Evolutionary conservation across 192 early-diverging fungal species (phyloP), one percentile per base, ranked within the genome.

Genomic region (Endogone sp.): DNA sequence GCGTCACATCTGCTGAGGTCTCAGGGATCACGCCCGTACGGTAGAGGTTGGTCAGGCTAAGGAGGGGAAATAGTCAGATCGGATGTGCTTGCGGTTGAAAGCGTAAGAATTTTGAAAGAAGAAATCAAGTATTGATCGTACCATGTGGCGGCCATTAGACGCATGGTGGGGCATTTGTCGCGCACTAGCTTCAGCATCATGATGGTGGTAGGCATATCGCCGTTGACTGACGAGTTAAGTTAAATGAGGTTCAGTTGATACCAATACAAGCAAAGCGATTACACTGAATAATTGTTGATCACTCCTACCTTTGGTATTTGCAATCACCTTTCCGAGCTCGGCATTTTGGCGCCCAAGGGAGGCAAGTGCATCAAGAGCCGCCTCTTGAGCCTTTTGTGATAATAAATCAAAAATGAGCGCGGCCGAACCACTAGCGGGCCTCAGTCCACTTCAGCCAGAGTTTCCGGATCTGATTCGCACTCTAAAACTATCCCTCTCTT

Each of bases 291-390:
- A 10, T 21, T 26, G 26, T 10, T 59, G 61, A 27, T 71, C 62
- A 3, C 62, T 11, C 65, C 49, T 83, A 84, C 81, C 65, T 72
- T 79, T 79, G 37, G 74, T 79, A 22, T 80, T 63, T 11, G 88
- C 77, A 57, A 94, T 78, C n/a, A 62, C 56, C 54, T 71, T 63
- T 28, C 81, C 85, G 29, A 90, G 65, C 10, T 81, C 81, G 11
- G 77, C 57, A 68, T 90, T 91, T 23, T 84, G 85, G 28, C 87
- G 80, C 66, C 85, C 84, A 28, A 94, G 65, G 6, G 82, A 82
- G 2, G 88, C 82, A n/a, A 94, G 69, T 0, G 91, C 91, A 63
- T 92, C 92, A 59, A 94, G 78, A 4, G 88, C 88, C 4, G 91
- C 87, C 75, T 94, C 91, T 68, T 94, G 92, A 10, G 90, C 81